Evolutionary conservation across 768 basidiomycete species (phyloP).

Genomic region (Lactarius pseudohatsudake): DNA sequence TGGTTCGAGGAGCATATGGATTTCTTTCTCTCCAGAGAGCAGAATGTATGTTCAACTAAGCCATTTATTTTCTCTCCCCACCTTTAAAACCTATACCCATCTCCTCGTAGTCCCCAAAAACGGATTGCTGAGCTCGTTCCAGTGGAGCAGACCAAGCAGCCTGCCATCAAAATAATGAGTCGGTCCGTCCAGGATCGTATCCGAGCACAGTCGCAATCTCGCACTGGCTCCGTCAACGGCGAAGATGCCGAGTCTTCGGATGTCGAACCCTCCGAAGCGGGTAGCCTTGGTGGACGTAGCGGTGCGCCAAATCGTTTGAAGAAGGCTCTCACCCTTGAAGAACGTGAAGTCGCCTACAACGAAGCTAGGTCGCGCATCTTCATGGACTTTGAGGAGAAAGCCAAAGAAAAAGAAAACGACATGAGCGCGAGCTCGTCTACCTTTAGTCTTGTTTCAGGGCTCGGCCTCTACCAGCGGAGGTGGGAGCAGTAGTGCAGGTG

Average conservation of each 20-base stretch:
- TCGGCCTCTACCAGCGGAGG: slow-evolving; percentile 60
- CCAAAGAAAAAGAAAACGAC: slow-evolving; percentile 59
- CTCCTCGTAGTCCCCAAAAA: slow-evolving; percentile 56
- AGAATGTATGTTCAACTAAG: slow-evolving; percentile 60
- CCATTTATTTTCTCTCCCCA: slow-evolving; percentile 8
- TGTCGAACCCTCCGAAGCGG: slow-evolving; percentile 74
- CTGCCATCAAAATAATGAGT: slow-evolving; percentile 89
- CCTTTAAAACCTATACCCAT: slow-evolving; percentile 27
- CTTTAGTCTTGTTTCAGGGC: slow-evolving; percentile 64
- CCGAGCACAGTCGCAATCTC: slow-evolving; percentile 60
- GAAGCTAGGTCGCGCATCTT: slow-evolving; percentile 85
- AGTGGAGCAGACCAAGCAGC: slow-evolving; percentile 62
- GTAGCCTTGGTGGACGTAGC: slow-evolving; percentile 71
- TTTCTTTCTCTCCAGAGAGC: slow-evolving; percentile 61
- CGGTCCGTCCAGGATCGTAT: slow-evolving; percentile 56
- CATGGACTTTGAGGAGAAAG: slow-evolving; percentile 73
- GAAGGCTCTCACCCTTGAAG: slow-evolving; percentile 76
- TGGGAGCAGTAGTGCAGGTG: slow-evolving; percentile 58
- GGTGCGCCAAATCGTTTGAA: slow-evolving; percentile 56
- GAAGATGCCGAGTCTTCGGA: slow-evolving; percentile 80
- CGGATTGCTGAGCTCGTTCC: slow-evolving; percentile 78
- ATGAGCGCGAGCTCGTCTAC: slow-evolving; percentile 77
- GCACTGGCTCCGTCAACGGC: slow-evolving; percentile 66
- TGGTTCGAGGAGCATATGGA: slow-evolving; percentile 58
- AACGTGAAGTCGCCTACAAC: slow-evolving; percentile 88